These are phyloP conservation scores for Dactylellina sp. DNA, from an alignment of 2,329 filamentous ascomycete genomes.

Conservation along the genomic window DNA sequence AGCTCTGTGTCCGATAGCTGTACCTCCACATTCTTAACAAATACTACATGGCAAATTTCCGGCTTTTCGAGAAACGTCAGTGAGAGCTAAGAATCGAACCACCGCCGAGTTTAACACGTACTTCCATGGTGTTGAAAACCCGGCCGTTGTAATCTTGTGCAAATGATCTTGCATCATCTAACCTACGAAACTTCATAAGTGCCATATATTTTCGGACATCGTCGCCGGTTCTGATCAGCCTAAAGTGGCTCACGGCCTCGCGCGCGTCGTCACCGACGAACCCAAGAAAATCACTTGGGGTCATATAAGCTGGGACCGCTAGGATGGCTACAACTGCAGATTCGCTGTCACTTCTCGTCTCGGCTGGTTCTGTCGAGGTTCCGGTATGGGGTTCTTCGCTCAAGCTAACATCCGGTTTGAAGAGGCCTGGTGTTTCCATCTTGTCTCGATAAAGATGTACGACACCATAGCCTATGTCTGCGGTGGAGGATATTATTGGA, in stretches of 20 bases:
- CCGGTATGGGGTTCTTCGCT: conserved; percentile 15
- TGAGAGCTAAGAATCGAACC: conserved; percentile 57
- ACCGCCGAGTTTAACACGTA: conserved; percentile 68
- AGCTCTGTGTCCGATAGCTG: conserved; percentile 64
- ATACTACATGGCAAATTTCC: conserved; percentile 93
- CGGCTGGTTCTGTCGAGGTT: background rate
- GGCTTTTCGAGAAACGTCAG: conserved; percentile 68
- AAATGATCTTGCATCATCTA: conserved; percentile 80
- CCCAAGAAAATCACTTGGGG: conserved; percentile 87
- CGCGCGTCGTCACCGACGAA: conserved; percentile 90
- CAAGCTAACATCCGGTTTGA: conserved; percentile 1
- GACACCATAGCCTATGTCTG: conserved; percentile 88
- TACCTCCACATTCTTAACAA: conserved; percentile 72
- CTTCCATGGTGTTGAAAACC: conserved; percentile 91
- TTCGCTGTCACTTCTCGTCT: conserved; percentile 5
- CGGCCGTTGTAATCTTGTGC: conserved; percentile 90
- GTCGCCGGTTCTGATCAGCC: conserved; percentile 89
- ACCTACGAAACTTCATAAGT: conserved; percentile 88
- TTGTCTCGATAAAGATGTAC: conserved; percentile 93
- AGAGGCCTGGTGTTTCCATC: conserved; percentile 75
- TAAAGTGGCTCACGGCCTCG: conserved; percentile 88
- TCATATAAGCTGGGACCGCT: conserved; percentile 93
- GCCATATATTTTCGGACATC: conserved; percentile 90
- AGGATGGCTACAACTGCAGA: conserved; percentile 93
- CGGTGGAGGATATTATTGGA: conserved; percentile 74